These are phyloP conservation scores for Thymus mandschuricus DNA, from an alignment of 257 asterid genomes.

Conservation along the genomic window DNA sequence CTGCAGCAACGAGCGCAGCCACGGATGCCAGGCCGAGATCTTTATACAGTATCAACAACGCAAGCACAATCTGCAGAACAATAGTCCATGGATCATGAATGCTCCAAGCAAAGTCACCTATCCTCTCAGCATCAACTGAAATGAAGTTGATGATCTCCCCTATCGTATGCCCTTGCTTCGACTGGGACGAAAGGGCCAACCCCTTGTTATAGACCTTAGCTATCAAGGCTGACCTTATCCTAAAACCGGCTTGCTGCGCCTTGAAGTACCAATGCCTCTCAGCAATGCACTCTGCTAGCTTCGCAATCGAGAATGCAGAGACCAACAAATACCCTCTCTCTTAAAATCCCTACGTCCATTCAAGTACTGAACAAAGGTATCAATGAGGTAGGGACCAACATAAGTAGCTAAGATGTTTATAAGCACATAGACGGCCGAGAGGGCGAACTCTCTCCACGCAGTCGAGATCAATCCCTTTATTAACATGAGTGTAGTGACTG, in stretches of 20 bases:
- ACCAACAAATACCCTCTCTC: conserved; percentile 61
- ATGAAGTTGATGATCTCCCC: conserved; percentile 86
- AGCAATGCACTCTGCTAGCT: conserved; percentile 70
- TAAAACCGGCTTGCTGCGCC: conserved; percentile 74
- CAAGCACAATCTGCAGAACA: conserved; percentile 59
- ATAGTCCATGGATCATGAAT: conserved; percentile 88
- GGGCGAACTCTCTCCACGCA: conserved; percentile 51
- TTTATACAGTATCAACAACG: conserved; percentile 60
- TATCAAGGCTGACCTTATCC: conserved; percentile 80
- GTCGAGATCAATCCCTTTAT: conserved; percentile 66
- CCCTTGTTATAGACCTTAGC: conserved; percentile 75
- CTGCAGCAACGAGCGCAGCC: conserved; percentile 58
- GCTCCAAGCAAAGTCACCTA: conserved; percentile 81
- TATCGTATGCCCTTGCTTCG: conserved; percentile 72
- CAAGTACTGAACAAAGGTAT: conserved; percentile 70
- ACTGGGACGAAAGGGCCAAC: conserved; percentile 64
- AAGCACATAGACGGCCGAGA: conserved; percentile 61
- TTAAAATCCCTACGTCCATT: conserved; percentile 50
- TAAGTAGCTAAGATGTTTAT: conserved; percentile 55
- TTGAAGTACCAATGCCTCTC: conserved; percentile 76
- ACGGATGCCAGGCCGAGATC: conserved; percentile 80
- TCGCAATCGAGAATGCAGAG: conserved; percentile 59
- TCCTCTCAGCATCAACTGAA: conserved; percentile 89
- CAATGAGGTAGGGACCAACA: conserved; percentile 88
- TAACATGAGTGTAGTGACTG: conserved; percentile 66